Percentiles rank a stretch among this genome's conserved stretches.
These are phyloP conservation scores for Coemansia sp. DNA, from an alignment of 192 early-diverging fungal genomes.

Conservation along the genomic window DNA sequence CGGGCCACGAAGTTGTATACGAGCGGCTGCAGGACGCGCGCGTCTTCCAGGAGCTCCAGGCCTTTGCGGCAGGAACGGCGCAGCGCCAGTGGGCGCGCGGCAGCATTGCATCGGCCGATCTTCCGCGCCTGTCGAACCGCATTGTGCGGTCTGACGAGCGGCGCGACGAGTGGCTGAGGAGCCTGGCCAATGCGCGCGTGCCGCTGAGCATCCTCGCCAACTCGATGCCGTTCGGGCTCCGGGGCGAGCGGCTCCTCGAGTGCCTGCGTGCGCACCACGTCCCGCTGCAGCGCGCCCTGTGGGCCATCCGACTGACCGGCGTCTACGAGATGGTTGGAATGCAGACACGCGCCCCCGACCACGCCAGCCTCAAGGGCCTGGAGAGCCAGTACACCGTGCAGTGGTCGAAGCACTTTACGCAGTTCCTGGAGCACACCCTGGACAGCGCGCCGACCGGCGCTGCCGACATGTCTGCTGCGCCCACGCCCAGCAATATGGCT, in stretches of 20 bases:
- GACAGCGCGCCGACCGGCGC: constrained; percentile 18
- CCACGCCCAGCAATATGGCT: constrained; percentile 4
- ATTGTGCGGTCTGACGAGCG: constrained; percentile 23
- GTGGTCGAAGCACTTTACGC: constrained; percentile 46
- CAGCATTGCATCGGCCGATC: not conserved
- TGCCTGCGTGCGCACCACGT: constrained; percentile 54
- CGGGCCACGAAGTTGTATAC: constrained; percentile 35
- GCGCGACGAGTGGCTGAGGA: constrained; percentile 42
- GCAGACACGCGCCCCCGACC: constrained; percentile 32
- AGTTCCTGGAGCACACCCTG: constrained; percentile 35
- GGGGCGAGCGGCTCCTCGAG: constrained; percentile 62
- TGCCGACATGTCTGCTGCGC: not conserved
- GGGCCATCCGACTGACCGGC: constrained; percentile 69
- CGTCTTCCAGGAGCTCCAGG: constrained; percentile 37
- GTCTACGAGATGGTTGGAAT: constrained; percentile 57
- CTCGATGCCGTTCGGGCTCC: constrained; percentile 46
- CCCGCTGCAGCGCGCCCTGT: constrained; percentile 62
- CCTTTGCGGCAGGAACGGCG: constrained; percentile 35
- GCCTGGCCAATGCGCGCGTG: constrained; percentile 38
- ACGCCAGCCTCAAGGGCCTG: constrained; percentile 13
- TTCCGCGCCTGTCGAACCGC: constrained; percentile 26
- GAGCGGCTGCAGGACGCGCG: constrained; percentile 43
- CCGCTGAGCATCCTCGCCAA: constrained; percentile 32
- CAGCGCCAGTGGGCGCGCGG: constrained; percentile 37
- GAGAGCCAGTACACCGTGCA: constrained; percentile 22